Percentiles rank a stretch among this genome's conserved stretches.
phyloP scores from a whole-genome alignment of 192 early-diverging fungal genomes.

The Gigaspora rosea region DNA sequence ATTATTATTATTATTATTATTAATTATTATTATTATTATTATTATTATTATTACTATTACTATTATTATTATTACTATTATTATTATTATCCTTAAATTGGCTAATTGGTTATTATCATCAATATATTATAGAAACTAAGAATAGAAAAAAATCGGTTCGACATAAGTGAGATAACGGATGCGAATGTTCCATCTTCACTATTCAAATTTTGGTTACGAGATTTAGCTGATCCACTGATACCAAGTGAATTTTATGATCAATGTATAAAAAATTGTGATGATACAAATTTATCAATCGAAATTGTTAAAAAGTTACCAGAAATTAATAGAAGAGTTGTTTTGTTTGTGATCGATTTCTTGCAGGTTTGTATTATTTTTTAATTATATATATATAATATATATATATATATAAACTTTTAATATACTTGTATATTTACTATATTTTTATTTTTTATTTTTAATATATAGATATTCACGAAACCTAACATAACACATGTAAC shows the following conservation, averaged over 20 bases:
- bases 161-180: conserved; percentile 72
- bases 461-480: conserved; percentile 65
- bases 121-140: conserved; percentile 65
- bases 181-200: conserved; percentile 91
- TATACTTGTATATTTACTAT: not conserved
- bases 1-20: too few species aligned
- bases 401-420: not conserved
- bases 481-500: conserved; percentile 73
- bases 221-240: conserved; percentile 89
- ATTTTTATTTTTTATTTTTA: not conserved
- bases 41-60: too few species aligned
- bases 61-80: too few species aligned
- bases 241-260: conserved; percentile 73
- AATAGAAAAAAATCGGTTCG: conserved; percentile 82
- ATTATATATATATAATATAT: not conserved
- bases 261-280: conserved; percentile 71
- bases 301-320: conserved; percentile 56
- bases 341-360: conserved; percentile 83
- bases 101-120: conserved; percentile 8
- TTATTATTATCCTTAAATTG: not conserved
- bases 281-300: conserved; percentile 51
- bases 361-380: conserved; percentile 35
- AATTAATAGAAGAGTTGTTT: conserved; percentile 68
- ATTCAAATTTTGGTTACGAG: conserved; percentile 92
- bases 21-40: too few species aligned